Conservation (phyloP, 257 asterid species). For the Solanum rostratum region DNA sequence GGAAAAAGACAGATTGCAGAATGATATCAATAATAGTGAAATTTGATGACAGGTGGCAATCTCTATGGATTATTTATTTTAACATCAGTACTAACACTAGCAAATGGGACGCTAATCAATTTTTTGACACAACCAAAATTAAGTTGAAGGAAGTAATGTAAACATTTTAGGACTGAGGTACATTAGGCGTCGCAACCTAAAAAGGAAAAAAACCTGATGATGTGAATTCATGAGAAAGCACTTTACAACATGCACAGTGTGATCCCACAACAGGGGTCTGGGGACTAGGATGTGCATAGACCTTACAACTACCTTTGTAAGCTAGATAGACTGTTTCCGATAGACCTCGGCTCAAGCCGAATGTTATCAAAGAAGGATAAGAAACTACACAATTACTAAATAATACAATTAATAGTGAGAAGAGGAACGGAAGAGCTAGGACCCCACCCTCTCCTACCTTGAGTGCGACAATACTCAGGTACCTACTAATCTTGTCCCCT, state of each 20-base stretch:
- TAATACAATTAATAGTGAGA: no score
- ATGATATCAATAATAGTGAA: not conserved
- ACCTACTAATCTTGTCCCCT: no score
- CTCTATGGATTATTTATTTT: not conserved
- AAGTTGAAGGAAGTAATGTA: not conserved
- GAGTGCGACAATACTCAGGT: no score
- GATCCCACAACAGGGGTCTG: no score
- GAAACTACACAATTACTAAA: no score
- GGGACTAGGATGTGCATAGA: not conserved
- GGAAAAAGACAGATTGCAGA: conserved; percentile 4
- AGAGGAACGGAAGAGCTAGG: no score
- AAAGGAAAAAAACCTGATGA: not conserved
- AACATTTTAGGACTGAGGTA: not conserved
- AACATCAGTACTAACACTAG: not conserved
- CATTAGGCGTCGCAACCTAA: not conserved
- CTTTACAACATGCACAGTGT: not conserved
- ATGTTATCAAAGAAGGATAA: no score
- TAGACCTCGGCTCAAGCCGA: no score
- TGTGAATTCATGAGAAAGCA: not conserved
- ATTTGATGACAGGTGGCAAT: not conserved
- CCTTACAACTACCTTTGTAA: not conserved
- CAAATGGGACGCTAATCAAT: not conserved
- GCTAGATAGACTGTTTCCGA: no score
- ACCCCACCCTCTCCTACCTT: no score
- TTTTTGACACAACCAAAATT: not conserved